A percentile compares a stretch with the other conserved stretches of the same genome.
Conservation (phyloP, 1,139 yeast species). For the Debaryomyces singareniensis region DNA sequence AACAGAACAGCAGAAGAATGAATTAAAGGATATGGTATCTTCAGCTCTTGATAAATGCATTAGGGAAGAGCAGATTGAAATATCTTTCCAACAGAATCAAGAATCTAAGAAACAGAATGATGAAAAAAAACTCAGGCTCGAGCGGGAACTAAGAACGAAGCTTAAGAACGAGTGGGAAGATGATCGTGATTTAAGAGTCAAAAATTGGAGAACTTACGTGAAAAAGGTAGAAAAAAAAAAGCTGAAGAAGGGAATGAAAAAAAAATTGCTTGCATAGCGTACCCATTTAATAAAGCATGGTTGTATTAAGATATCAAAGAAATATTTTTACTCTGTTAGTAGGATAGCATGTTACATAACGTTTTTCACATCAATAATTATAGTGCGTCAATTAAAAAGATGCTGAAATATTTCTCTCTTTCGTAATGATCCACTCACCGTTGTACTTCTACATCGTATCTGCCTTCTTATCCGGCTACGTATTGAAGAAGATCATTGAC, state of each 20-base stretch:
- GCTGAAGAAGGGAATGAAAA: conserved; percentile 24
- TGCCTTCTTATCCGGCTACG: neutral
- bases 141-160: conserved; percentile 31
- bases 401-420: neutral
- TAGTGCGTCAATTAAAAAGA: neutral
- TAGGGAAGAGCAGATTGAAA: conserved; percentile 27
- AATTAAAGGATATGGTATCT: conserved; percentile 10
- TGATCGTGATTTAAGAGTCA: conserved; percentile 51
- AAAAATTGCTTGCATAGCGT: conserved; percentile 30
- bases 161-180: conserved; percentile 57
- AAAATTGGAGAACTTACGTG: conserved; percentile 53
- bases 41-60: conserved; percentile 28
- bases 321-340: too few relatives aligned
- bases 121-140: conserved; percentile 26
- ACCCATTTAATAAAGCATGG: neutral
- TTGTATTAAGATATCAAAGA: too few relatives aligned
- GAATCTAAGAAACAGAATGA: conserved; percentile 22
- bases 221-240: conserved; percentile 37
- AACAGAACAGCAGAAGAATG: conserved; percentile 1
- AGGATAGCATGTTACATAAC: neutral
- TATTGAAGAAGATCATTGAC: neutral
- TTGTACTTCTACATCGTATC: neutral
- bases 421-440: neutral
- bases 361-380: neutral
- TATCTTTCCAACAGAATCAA: conserved; percentile 22